Conservation (phyloP, 345 rosid species). For the Eucalyptus pauciflora region DNA sequence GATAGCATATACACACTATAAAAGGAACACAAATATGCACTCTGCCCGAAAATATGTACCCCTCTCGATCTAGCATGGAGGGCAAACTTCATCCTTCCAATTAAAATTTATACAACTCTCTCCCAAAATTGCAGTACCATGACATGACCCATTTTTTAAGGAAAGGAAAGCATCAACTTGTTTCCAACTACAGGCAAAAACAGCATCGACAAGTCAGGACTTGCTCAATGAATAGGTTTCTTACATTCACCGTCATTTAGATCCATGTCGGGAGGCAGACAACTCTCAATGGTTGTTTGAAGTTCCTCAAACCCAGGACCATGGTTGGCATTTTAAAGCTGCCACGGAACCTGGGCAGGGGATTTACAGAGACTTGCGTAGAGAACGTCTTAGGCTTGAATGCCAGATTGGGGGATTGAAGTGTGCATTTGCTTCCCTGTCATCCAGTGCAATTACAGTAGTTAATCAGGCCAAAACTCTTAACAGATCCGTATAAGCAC, state of each 20-base stretch:
- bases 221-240: not conserved
- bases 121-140: not conserved
- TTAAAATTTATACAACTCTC: not conserved
- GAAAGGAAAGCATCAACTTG: not conserved
- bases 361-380: conserved; percentile 20
- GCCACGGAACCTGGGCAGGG: conserved; percentile 30
- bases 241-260: not conserved
- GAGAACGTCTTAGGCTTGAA: conserved; percentile 33
- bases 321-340: conserved; percentile 30
- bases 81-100: not conserved
- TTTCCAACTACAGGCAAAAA: not conserved
- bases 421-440: conserved; percentile 66
- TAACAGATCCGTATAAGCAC: not conserved
- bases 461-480: conserved; percentile 9
- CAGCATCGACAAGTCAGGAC: not conserved
- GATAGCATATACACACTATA: not conserved
- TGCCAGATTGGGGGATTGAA: conserved; percentile 32
- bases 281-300: conserved; percentile 19
- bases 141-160: not conserved
- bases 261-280: conserved; percentile 34
- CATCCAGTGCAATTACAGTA: conserved; percentile 30
- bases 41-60: not conserved
- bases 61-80: not conserved
- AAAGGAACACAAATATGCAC: not conserved
- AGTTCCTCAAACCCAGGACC: conserved; percentile 14